Evolutionary conservation across 257 asterid species (phyloP), one percentile per base, ranked within the genome.

Genomic region (Galeopsis tetrahit): DNA sequence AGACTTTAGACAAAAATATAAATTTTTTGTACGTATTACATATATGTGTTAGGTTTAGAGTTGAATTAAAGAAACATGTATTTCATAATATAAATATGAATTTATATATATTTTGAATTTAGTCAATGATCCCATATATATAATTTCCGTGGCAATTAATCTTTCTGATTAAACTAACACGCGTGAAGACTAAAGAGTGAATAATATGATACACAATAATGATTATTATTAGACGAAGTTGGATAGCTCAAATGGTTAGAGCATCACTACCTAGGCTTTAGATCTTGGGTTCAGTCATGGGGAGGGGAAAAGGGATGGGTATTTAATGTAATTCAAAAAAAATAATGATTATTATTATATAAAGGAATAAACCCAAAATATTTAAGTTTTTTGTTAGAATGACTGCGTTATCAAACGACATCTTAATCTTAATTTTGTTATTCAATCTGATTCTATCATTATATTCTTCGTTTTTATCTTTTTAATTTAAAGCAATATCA

Each of bases 51-150:
- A n/a, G 36, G 67, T 73, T 52, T 73, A 63, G 21, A 13, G 56
- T 49, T 49, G 66, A 66, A 53, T 38, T 73, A 58, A 36, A 75
- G 63, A 31, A 75, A 67, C 77, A 64, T 7, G 39, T 69, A 66
- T 52, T 63, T 31, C n/a, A 43, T 33, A 63, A 31, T 52, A 63
- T 14, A 46, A 49, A 3, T 21, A 49, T 63, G 28, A 21, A 21
- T n/a, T n/a, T n/a, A n/a, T 72, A 17, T 2, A 17, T 17, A 2
- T 21, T 21, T 31, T 6, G 32, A 61, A 57, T 40, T 59, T 11
- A 35, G 79, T 68, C 74, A 68, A 68, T 59, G 70, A 14, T n/a
- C 36, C 17, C 70, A 55, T 21, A 21, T 21, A 13, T 59, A 3
- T 34, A 75, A 35, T 11, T 31, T 57, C 21, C 53, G 1, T 35